phyloP scores from a whole-genome alignment of 495 filamentous ascomycete genomes.

The Collariella sp. region DNA sequence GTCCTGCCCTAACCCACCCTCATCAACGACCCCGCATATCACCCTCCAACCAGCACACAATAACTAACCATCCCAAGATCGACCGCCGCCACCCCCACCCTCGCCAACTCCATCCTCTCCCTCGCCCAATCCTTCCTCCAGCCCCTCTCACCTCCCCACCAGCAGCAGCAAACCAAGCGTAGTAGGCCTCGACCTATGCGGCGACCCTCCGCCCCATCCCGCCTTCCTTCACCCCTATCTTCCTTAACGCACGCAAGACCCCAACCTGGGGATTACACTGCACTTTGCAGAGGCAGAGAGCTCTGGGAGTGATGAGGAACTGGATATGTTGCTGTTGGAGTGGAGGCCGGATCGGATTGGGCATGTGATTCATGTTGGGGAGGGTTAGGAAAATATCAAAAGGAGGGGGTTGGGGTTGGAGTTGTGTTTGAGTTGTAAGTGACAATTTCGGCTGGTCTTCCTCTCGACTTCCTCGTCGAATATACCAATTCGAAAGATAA shows the following conservation, averaged over 20 bases:
- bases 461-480: conserved; percentile 60
- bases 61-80: conserved; percentile 33
- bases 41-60: background rate
- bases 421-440: conserved; percentile 69
- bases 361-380: conserved; percentile 68
- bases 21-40: background rate
- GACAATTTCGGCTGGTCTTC: background rate
- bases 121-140: conserved; percentile 50
- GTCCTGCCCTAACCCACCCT: background rate
- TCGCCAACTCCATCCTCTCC: conserved; percentile 52
- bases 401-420: conserved; percentile 51
- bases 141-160: no score
- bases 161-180: no score
- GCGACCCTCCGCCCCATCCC: conserved; percentile 52
- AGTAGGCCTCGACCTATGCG: conserved; percentile 74
- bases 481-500: no score
- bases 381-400: conserved; percentile 46
- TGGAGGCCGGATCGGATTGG: conserved; percentile 65
- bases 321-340: conserved; percentile 50
- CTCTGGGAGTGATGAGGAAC: conserved; percentile 47
- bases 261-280: conserved; percentile 54
- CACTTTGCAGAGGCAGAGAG: conserved; percentile 66
- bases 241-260: conserved; percentile 42
- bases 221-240: conserved; percentile 44
- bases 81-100: conserved; percentile 54